Conservation (phyloP, 805 yeast species). For the Blastobotrys robertii region DNA sequence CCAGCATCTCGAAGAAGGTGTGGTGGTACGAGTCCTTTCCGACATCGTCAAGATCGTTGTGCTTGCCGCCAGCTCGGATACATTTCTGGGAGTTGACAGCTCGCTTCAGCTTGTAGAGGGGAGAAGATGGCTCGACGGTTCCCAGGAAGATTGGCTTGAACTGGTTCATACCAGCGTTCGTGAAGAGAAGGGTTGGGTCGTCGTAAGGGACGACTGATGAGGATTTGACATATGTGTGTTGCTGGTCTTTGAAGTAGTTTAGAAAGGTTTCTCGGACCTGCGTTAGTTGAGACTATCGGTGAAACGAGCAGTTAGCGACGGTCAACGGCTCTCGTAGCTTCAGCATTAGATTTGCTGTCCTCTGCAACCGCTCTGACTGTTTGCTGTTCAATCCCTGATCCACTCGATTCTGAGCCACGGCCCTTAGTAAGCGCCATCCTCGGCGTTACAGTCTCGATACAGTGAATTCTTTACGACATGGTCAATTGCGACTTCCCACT, state of each 20-base stretch:
- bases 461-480: too few relatives aligned
- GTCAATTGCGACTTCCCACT: too few relatives aligned
- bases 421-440: too few relatives aligned
- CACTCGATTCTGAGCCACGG: too few relatives aligned
- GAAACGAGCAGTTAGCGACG: too few relatives aligned
- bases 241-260: constrained; percentile 56
- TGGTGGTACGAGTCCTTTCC: constrained; percentile 98
- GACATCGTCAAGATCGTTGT: constrained; percentile 91
- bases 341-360: too few relatives aligned
- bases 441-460: too few relatives aligned
- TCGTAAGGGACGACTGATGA: constrained; percentile 96
- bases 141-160: constrained; percentile 96
- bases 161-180: constrained; percentile 99
- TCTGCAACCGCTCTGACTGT: too few relatives aligned
- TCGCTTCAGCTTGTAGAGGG: constrained; percentile 71
- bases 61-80: constrained; percentile 99
- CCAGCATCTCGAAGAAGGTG: constrained; percentile 98
- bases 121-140: constrained; percentile 90
- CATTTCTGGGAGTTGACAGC: constrained; percentile 97
- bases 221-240: constrained; percentile 79
- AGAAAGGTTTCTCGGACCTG: constrained; percentile 80
- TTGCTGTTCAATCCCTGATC: too few relatives aligned
- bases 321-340: too few relatives aligned
- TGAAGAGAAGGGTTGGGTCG: constrained; percentile 92
- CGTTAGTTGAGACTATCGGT: not conserved